Conservation (phyloP, 495 filamentous ascomycete genomes). For the Trichoderma reesei region DNA sequence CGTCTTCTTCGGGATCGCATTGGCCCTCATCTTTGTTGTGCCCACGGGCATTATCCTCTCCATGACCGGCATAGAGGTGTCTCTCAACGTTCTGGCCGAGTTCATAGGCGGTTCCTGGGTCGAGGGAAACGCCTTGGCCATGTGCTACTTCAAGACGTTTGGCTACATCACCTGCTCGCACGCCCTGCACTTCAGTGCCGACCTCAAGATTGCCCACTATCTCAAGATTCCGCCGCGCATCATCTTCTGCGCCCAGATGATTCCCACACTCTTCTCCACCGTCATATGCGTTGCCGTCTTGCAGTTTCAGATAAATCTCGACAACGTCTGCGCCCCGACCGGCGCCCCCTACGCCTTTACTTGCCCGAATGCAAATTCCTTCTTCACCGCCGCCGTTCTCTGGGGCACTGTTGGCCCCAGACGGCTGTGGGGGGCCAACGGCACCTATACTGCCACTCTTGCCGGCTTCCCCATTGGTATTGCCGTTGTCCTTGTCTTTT, state of each 20-base stretch:
- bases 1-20: conserved; percentile 20
- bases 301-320: conserved; percentile 31
- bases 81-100: conserved; percentile 22
- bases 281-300: conserved; percentile 29
- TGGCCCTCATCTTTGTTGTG: conserved; percentile 24
- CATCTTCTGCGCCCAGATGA: background rate
- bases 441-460: conserved; percentile 27
- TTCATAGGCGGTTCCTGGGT: conserved; percentile 25
- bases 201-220: conserved; percentile 53
- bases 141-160: conserved; percentile 28
- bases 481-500: no score
- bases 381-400: conserved; percentile 33
- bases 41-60: conserved; percentile 23
- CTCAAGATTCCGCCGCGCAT: conserved; percentile 50
- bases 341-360: conserved; percentile 28
- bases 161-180: conserved; percentile 50
- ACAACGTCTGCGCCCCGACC: conserved; percentile 29
- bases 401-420: conserved; percentile 35
- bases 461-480: conserved; percentile 30
- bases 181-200: conserved; percentile 40
- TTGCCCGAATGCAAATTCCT: conserved; percentile 32
- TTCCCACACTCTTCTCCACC: conserved; percentile 18
- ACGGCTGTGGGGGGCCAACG: conserved; percentile 30
- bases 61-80: conserved; percentile 21
- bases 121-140: conserved; percentile 21